A percentile compares a stretch with the other conserved stretches of the same genome.
Evolutionary conservation across 352 stramenopile genomes (phyloP).

Genomic region (Thraustochytrium sp.): DNA sequence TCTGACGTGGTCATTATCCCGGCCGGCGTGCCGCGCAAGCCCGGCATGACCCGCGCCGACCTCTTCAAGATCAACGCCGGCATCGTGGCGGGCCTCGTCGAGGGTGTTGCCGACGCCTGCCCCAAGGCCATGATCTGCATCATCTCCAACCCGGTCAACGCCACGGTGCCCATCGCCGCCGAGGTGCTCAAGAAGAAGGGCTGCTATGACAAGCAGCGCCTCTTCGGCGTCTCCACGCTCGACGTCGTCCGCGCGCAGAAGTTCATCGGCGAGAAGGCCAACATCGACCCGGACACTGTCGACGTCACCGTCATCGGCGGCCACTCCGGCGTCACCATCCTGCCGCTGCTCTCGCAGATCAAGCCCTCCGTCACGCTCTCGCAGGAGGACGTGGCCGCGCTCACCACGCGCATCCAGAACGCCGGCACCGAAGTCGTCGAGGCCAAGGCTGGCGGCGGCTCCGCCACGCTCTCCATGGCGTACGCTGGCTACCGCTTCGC

Average conservation of each 20-base stretch:
- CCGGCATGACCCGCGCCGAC: slow-evolving; percentile 88
- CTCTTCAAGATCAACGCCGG: slow-evolving; percentile 87
- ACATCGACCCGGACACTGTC: slow-evolving; percentile 51
- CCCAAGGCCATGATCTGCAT: slow-evolving; percentile 91
- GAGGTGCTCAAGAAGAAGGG: slow-evolving; percentile 94
- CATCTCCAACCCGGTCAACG: slow-evolving; percentile 99
- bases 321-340: slow-evolving; percentile 97
- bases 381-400: slow-evolving; percentile 82
- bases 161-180: slow-evolving; percentile 95
- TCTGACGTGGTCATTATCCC: slow-evolving; percentile 97
- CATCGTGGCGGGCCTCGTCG: slow-evolving; percentile 91
- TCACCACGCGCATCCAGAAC: slow-evolving; percentile 94
- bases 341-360: slow-evolving; percentile 95
- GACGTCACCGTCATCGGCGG: slow-evolving; percentile 93
- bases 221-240: slow-evolving; percentile 78
- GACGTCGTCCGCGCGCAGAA: slow-evolving; percentile 75
- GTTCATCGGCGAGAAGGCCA: slow-evolving; percentile 55
- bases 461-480: slow-evolving; percentile 96
- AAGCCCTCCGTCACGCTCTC: slow-evolving; percentile 76
- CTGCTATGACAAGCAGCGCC: slow-evolving; percentile 59
- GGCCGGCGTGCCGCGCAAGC: slow-evolving; percentile 96
- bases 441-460: slow-evolving; percentile 74
- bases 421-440: slow-evolving; percentile 92
- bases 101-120: slow-evolving; percentile 86
- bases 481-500: slow-evolving; percentile 94